phyloP scores from a whole-genome alignment of 331 rosid genomes.

The Spiraea crenata region DNA sequence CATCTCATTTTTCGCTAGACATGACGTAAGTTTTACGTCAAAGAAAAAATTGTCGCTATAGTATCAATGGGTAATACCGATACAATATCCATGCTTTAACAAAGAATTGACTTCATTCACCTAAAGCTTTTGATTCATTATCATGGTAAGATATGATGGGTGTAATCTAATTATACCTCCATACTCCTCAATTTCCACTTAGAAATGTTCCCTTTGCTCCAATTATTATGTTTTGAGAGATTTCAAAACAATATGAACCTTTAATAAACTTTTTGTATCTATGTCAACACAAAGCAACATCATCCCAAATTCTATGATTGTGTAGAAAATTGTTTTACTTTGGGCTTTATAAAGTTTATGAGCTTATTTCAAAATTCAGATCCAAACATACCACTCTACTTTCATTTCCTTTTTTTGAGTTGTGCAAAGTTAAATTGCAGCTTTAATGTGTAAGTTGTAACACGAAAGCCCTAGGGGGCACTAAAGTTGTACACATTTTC shows the following conservation, averaged over 20 bases:
- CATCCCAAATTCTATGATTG: slow-evolving; percentile 11
- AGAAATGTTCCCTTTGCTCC: neutral
- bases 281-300: slow-evolving; percentile 12
- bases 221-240: slow-evolving; percentile 5
- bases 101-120: no score
- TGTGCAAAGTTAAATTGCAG: slow-evolving; percentile 26
- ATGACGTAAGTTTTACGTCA: no score
- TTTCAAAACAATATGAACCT: neutral
- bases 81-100: no score
- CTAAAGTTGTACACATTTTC: slow-evolving; percentile 42
- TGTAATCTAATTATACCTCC: neutral
- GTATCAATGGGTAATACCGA: no score
- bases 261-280: neutral
- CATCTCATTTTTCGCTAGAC: no score
- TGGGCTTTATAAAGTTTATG: neutral
- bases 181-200: neutral
- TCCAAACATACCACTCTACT: neutral
- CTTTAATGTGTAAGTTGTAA: slow-evolving; percentile 24
- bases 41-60: no score
- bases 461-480: slow-evolving; percentile 24
- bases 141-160: no score
- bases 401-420: neutral
- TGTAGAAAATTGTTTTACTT: slow-evolving; percentile 1
- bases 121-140: neutral
- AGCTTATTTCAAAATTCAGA: neutral